Evolutionary conservation across 805 yeast species (phyloP).

Genomic region (Yarrowia hollandica): DNA sequence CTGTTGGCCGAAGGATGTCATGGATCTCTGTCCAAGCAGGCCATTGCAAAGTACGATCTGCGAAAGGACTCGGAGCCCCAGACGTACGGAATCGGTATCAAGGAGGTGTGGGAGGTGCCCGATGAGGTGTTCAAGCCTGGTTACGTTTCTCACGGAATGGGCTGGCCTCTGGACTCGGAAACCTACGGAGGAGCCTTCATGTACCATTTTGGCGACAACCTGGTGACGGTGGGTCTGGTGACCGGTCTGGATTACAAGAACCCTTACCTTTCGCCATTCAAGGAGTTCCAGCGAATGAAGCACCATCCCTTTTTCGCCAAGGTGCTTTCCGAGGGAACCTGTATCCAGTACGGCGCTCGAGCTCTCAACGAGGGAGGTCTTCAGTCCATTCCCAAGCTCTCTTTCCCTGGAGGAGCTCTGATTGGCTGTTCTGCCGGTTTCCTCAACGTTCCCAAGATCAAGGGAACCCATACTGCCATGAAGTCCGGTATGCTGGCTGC

Average conservation of each 20-base stretch:
- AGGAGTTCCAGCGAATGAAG: constrained; percentile 93
- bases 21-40: constrained; percentile 84
- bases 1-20: constrained; percentile 98
- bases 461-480: constrained; percentile 98
- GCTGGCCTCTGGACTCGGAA: constrained; percentile 72
- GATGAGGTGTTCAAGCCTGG: constrained; percentile 82
- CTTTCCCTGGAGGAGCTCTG: constrained; percentile 94
- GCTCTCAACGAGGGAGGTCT: constrained; percentile 97
- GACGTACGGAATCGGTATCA: constrained; percentile 93
- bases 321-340: constrained; percentile 82
- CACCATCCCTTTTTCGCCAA: constrained; percentile 79
- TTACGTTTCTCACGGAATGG: constrained; percentile 80
- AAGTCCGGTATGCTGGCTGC: constrained; percentile 96
- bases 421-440: constrained; percentile 97
- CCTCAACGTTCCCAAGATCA: constrained; percentile 94
- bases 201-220: constrained; percentile 93
- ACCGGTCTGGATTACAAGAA: constrained; percentile 91
- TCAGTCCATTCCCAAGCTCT: constrained; percentile 85
- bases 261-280: constrained; percentile 94
- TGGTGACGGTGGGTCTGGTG: constrained; percentile 91
- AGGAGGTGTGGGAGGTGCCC: constrained; percentile 95
- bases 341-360: constrained; percentile 92
- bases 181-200: constrained; percentile 96
- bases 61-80: constrained; percentile 68
- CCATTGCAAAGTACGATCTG: constrained; percentile 64